Percentiles rank a stretch among this genome's conserved stretches.
phyloP scores from a whole-genome alignment of 345 rosid species.

The Murraya koenigii region DNA sequence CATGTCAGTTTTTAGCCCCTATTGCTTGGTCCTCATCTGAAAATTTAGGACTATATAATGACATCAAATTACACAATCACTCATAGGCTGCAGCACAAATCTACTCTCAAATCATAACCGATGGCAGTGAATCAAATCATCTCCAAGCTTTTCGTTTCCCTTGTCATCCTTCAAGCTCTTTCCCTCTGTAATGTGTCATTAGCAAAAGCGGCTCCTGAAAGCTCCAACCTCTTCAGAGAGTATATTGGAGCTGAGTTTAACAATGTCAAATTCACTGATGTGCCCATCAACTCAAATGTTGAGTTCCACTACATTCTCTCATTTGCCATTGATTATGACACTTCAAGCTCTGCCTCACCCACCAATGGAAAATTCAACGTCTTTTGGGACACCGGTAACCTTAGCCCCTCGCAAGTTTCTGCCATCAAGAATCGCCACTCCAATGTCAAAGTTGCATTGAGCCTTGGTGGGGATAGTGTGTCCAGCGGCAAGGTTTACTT shows the following conservation, averaged over 20 bases:
- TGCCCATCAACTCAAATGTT: constrained; percentile 31
- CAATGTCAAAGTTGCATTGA: constrained; percentile 37
- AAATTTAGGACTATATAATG: not conserved
- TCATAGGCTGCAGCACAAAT: not conserved
- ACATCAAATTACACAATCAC: not conserved
- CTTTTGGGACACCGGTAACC: constrained; percentile 37
- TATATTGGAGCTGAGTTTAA: constrained; percentile 38
- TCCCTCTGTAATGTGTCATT: not conserved
- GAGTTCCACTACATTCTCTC: constrained; percentile 45
- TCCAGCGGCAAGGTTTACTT: constrained; percentile 19
- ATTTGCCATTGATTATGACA: constrained; percentile 38
- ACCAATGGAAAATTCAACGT: constrained; percentile 37
- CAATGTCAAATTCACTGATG: constrained; percentile 29
- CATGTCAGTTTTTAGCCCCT: not conserved
- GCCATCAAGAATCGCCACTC: constrained; percentile 26
- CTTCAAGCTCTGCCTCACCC: constrained; percentile 27
- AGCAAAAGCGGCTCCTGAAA: constrained; percentile 16
- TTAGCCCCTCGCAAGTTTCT: constrained; percentile 32
- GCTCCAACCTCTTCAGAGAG: constrained; percentile 38
- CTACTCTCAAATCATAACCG: not conserved
- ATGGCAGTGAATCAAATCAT: constrained; percentile 9
- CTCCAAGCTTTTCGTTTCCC: constrained; percentile 8
- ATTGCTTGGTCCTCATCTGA: not conserved
- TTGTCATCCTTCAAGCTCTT: constrained; percentile 20
- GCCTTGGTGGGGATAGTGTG: constrained; percentile 38